A percentile compares a stretch with the other conserved stretches of the same genome.
Conservation (phyloP, 2,329 filamentous ascomycete genomes). For the Gnomoniopsis smithogilvyi region DNA sequence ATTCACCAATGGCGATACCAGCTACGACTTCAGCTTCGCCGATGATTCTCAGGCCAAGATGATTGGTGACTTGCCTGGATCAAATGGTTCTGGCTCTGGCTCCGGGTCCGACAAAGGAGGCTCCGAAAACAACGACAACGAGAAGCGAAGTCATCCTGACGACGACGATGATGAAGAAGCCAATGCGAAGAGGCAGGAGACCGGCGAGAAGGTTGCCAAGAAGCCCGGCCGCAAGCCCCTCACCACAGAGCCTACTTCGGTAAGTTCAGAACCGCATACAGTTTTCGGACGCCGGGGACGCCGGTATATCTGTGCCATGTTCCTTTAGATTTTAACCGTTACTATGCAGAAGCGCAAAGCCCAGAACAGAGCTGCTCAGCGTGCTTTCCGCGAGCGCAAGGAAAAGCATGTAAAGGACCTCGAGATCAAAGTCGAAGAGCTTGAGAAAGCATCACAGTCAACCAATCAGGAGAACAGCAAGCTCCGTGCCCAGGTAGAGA, state of each 20-base stretch:
- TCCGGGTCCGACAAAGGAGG: slow-evolving; percentile 36
- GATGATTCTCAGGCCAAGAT: slow-evolving; percentile 57
- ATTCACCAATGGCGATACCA: slow-evolving; percentile 64
- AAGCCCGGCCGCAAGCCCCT: slow-evolving; percentile 95
- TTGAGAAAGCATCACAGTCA: slow-evolving; percentile 79
- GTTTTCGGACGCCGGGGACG: too few species aligned
- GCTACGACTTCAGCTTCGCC: slow-evolving; percentile 70
- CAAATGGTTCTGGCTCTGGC: slow-evolving; percentile 28
- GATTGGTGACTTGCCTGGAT: slow-evolving; percentile 71
- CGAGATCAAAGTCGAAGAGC: slow-evolving; percentile 71
- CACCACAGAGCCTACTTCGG: slow-evolving; percentile 91
- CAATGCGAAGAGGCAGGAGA: slow-evolving; percentile 70
- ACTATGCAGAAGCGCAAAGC: slow-evolving; percentile 80
- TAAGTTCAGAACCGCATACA: slow-evolving; percentile 50
- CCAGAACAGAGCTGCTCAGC: slow-evolving; percentile 88
- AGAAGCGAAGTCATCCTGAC: slow-evolving; percentile 72
- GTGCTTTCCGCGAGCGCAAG: slow-evolving; percentile 91
- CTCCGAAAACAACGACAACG: slow-evolving; percentile 61
- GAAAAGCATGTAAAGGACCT: slow-evolving; percentile 86
- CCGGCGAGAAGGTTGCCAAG: slow-evolving; percentile 82
- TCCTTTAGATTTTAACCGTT: neutral
- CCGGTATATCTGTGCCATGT: too few species aligned
- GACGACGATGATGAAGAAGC: slow-evolving; percentile 60
- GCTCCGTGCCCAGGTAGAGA: slow-evolving; percentile 83
- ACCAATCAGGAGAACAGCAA: slow-evolving; percentile 82